These are phyloP conservation scores for Trifolium repens DNA, from an alignment of 306 rosid species.

Conservation along the genomic window DNA sequence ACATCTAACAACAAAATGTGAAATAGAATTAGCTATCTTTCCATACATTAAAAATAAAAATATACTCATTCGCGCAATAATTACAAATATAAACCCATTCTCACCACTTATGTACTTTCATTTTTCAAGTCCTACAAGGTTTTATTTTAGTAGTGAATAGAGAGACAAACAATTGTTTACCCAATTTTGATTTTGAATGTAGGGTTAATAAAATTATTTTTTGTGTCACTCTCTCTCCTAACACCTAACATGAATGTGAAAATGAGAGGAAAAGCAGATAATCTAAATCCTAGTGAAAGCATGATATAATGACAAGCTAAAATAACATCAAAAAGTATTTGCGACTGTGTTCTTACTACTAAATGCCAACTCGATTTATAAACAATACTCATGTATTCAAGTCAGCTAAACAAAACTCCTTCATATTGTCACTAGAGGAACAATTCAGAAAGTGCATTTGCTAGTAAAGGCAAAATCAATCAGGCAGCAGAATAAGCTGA, in stretches of 20 bases:
- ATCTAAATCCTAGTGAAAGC: not conserved
- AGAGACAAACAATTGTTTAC: not conserved
- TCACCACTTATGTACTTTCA: not conserved
- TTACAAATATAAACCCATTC: not conserved
- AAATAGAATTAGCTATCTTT: not conserved
- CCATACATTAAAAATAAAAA: not conserved
- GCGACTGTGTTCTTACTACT: not conserved
- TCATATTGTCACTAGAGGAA: conserved; percentile 10
- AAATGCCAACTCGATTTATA: conserved; percentile 1
- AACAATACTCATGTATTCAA: conserved; percentile 4
- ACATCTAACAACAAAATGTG: not conserved
- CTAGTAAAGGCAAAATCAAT: conserved; percentile 9
- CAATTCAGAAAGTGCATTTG: conserved; percentile 1
- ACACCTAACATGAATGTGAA: not conserved
- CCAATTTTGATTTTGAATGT: not conserved
- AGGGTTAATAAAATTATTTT: not conserved
- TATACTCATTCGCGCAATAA: not conserved
- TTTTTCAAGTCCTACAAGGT: not conserved
- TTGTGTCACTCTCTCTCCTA: not conserved
- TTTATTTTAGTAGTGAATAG: not conserved
- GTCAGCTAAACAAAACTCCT: conserved; percentile 17
- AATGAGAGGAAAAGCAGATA: not conserved
- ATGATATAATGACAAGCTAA: not conserved
- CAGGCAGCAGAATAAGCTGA: conserved; percentile 1
- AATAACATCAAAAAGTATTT: not conserved